Evolutionary conservation across 441 rosid species (phyloP).

Genomic region (Croton setiger): DNA sequence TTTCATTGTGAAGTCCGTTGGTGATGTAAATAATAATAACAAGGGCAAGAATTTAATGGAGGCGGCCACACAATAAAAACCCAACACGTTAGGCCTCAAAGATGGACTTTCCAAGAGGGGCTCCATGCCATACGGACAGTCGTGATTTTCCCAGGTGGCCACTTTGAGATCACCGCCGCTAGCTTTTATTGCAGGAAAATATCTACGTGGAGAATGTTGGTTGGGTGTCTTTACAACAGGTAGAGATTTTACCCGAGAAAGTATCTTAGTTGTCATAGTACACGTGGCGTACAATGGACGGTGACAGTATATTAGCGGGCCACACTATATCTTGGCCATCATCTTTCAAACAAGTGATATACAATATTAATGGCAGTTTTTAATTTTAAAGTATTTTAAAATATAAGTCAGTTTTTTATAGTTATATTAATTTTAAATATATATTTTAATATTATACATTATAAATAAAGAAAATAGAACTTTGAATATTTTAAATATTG

Average conservation of each 20-base stretch:
- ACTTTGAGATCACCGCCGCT: constrained; percentile 4
- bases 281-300: constrained; percentile 16
- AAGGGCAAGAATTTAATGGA: constrained; percentile 9
- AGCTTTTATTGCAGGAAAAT: neutral
- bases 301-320: neutral
- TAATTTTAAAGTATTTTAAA: too few species aligned
- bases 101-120: neutral
- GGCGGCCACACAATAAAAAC: constrained; percentile 31
- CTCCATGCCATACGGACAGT: constrained; percentile 9
- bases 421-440: too few species aligned
- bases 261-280: constrained; percentile 8
- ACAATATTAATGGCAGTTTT: neutral
- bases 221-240: neutral
- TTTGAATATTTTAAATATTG: too few species aligned
- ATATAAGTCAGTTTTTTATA: too few species aligned
- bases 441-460: too few species aligned
- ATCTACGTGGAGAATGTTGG: constrained; percentile 7
- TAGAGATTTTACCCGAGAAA: neutral
- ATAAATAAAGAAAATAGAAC: too few species aligned
- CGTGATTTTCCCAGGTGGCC: neutral
- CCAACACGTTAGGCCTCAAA: constrained; percentile 20
- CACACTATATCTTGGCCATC: constrained; percentile 1
- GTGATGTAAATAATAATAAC: neutral
- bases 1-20: neutral
- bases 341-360: neutral